Conservation (phyloP, 179 eudicot species). For the Silene noctiflora region DNA sequence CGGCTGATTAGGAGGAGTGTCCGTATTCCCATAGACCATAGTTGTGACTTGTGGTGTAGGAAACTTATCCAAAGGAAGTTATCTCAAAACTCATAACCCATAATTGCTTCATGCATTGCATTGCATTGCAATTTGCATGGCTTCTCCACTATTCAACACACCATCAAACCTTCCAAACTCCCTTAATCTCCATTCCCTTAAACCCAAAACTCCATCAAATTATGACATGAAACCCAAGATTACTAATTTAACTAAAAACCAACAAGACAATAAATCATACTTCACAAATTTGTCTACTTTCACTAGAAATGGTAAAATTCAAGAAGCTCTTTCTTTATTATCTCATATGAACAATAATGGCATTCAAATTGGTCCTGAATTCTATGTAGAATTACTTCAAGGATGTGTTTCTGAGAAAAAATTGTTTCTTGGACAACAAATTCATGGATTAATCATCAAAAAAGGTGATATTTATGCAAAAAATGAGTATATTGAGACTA, state of each 20-base stretch:
- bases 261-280: conserved; percentile 27
- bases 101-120: conserved; percentile 6
- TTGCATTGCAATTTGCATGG: conserved; percentile 38
- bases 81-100: no score
- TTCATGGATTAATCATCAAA: conserved; percentile 50
- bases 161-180: conserved; percentile 17
- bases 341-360: conserved; percentile 31
- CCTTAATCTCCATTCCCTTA: conserved; percentile 16
- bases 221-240: conserved; percentile 8
- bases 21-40: no score
- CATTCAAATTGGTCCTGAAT: conserved; percentile 35
- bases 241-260: conserved; percentile 22
- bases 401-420: conserved; percentile 39
- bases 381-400: conserved; percentile 49
- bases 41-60: not conserved
- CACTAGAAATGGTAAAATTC: conserved; percentile 34
- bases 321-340: conserved; percentile 36
- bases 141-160: conserved; percentile 33
- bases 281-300: conserved; percentile 28
- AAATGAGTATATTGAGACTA: conserved; percentile 53
- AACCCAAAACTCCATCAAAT: conserved; percentile 19
- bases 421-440: conserved; percentile 46
- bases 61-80: conserved; percentile 21
- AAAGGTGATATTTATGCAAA: conserved; percentile 39
- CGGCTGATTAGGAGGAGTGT: no score